These are phyloP conservation scores for Pseudozyma sp. DNA, from an alignment of 1,284 basidiomycete species.

Conservation along the genomic window DNA sequence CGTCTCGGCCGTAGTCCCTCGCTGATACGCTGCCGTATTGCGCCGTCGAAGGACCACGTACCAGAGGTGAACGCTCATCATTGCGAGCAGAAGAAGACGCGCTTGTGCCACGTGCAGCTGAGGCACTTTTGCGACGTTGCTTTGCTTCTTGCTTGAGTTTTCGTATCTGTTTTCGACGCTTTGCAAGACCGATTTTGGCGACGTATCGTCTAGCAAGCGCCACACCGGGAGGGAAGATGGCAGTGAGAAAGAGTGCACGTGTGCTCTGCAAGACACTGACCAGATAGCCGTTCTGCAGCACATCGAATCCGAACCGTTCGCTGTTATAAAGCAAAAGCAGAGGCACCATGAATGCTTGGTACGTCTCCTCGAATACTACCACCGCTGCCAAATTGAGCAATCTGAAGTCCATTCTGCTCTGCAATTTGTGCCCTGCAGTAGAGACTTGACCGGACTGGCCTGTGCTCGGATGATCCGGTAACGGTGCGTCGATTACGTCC, in stretches of 20 bases:
- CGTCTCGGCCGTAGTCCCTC: slow-evolving; percentile 26
- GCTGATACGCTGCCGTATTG: slow-evolving; percentile 33
- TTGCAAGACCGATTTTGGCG: slow-evolving; percentile 36
- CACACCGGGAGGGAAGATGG: slow-evolving; percentile 57
- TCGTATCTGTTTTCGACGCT: slow-evolving; percentile 24
- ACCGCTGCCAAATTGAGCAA: slow-evolving; percentile 56
- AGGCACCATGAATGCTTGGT: slow-evolving; percentile 62
- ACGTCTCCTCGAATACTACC: slow-evolving; percentile 60
- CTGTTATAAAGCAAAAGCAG: slow-evolving; percentile 63
- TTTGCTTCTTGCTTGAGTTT: slow-evolving; percentile 34
- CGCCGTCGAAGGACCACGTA: slow-evolving; percentile 8
- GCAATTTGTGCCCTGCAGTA: slow-evolving; percentile 26
- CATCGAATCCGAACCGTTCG: slow-evolving; percentile 56
- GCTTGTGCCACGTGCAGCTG: not conserved
- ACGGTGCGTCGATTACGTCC: slow-evolving; percentile 35
- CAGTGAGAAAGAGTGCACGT: slow-evolving; percentile 54
- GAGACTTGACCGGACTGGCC: slow-evolving; percentile 11
- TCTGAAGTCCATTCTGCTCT: slow-evolving; percentile 48
- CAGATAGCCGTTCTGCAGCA: slow-evolving; percentile 62
- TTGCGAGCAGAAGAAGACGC: not conserved
- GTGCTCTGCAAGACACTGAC: slow-evolving; percentile 58
- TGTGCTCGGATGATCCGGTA: not conserved
- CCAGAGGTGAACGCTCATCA: slow-evolving; percentile 25
- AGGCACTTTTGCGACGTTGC: slow-evolving; percentile 13
- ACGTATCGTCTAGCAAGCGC: slow-evolving; percentile 46